These are phyloP conservation scores for Trichosanthes cucumerina DNA, from an alignment of 306 rosid species.

Conservation along the genomic window DNA sequence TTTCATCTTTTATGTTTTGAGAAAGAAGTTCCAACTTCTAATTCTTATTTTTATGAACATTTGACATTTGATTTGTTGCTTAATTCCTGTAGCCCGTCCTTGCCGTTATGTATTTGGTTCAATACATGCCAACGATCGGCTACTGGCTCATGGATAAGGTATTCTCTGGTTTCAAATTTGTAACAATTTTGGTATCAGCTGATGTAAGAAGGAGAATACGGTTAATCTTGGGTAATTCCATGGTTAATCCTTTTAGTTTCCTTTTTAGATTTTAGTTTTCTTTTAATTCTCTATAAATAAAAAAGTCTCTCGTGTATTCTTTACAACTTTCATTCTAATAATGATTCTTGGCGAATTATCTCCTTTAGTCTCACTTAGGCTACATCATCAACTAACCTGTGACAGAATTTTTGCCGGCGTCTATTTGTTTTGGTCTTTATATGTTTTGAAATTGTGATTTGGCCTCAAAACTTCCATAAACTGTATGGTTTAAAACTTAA, in stretches of 20 bases:
- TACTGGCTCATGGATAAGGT: slow-evolving; percentile 97
- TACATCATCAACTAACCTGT: background rate
- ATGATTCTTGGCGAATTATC: no score
- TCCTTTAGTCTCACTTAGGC: no score
- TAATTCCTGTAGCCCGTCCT: slow-evolving; percentile 63
- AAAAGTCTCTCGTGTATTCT: no score
- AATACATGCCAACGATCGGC: slow-evolving; percentile 78
- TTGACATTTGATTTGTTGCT: background rate
- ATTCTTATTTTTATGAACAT: background rate
- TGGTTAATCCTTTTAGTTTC: no score
- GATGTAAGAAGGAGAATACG: no score
- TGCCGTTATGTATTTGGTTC: slow-evolving; percentile 81
- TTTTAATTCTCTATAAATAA: no score
- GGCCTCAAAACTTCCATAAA: background rate
- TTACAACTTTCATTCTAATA: no score
- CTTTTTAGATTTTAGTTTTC: no score
- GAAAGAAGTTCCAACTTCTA: background rate
- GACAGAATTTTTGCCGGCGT: background rate
- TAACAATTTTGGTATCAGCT: background rate
- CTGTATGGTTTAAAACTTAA: background rate
- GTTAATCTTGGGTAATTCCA: no score
- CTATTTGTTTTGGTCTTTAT: background rate
- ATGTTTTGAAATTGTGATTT: background rate
- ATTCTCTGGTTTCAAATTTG: slow-evolving; percentile 10
- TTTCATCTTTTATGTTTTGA: no score